These are phyloP conservation scores for Saprolegnia diclina DNA, from an alignment of 352 stramenopile species.

Conservation along the genomic window DNA sequence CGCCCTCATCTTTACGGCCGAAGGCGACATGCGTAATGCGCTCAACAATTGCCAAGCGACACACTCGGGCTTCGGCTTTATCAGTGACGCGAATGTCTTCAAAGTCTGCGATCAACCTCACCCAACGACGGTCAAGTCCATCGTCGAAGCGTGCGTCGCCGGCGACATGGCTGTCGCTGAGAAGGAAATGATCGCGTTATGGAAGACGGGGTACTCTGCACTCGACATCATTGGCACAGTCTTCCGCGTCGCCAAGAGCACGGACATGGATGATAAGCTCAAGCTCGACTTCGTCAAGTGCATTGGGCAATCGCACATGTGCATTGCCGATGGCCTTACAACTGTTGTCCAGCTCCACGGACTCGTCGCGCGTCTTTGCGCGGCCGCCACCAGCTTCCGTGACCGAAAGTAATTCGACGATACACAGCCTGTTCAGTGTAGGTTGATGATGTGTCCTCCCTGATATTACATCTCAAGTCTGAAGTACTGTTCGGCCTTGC, in stretches of 20 bases:
- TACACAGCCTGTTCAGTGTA: background rate
- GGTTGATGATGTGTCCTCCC: background rate
- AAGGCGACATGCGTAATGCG: constrained; percentile 98
- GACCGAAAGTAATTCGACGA: too few species aligned
- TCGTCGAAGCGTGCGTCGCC: constrained; percentile 58
- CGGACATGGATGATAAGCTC: constrained; percentile 76
- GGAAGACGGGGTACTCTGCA: constrained; percentile 90
- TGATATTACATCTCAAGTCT: background rate
- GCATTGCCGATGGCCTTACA: constrained; percentile 89
- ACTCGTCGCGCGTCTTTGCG: constrained; percentile 76
- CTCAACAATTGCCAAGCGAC: constrained; percentile 99
- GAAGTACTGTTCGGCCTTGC: too few species aligned
- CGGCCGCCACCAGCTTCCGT: constrained; percentile 30
- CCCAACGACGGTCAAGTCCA: constrained; percentile 73
- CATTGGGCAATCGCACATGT: constrained; percentile 89
- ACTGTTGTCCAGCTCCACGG: constrained; percentile 93
- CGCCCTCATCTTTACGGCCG: constrained; percentile 97
- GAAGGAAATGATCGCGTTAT: constrained; percentile 60
- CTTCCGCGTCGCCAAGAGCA: constrained; percentile 93
- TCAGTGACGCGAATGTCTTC: constrained; percentile 96
- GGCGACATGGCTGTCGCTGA: constrained; percentile 84
- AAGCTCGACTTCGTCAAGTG: constrained; percentile 90
- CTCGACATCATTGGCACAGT: constrained; percentile 97
- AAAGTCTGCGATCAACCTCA: constrained; percentile 96
- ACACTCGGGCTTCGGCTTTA: constrained; percentile 89